Base-by-base conservation (phyloP, 1,284 basidiomycete species). In the Heterobasidion parviporum region DNA sequence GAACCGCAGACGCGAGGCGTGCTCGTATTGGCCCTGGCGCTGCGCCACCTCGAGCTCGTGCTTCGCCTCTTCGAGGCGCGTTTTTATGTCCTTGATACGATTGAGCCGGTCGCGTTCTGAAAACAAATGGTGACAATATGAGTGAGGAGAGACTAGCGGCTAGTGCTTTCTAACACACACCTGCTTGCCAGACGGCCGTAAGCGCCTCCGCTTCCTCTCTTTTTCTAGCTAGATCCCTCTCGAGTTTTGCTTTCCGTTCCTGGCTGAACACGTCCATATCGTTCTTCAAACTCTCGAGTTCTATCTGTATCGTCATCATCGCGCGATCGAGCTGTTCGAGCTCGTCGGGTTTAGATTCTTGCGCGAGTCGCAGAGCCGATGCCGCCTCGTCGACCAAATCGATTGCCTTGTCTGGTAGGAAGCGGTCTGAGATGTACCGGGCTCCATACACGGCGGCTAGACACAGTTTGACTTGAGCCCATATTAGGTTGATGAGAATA, bases 341-440 rank as follows among this genome's bases (percentile, higher is more conserved):
- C 59, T 85, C 84, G 59, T 93, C 89, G 0, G 94, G 95, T 66
- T 94, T 93, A 46, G 83, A 87, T 67, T 97, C 95, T 64, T 95
- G 94, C 1, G 93, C 88, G 4, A 98, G 81, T 1, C 94, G 83
- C n/a, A 97, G 75, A 0, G 92, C 76, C 6, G 89, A 91, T 6
- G 90, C 89, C 1, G 93, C 92, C 70, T 96, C 94, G 68, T 97
- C 94, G 2, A 97, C 82, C 2, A 96, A 78, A 68, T 93, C 90
- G 56, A 94, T 92, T 6, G 90, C 89, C 68, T 94, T 94, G 74
- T 96, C 94, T 0, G 94, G 94, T 1, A 95, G 76, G 69, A 82
- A 92, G 1, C 93, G 81, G 66, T 94, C 90, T 0, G 91, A 85
- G 61, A 96, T 85, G 67, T 94, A 95, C 8, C 92, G 81, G 46